Evolutionary conservation across 345 rosid species (phyloP).

Genomic region (Streptanthus diversifolius): DNA sequence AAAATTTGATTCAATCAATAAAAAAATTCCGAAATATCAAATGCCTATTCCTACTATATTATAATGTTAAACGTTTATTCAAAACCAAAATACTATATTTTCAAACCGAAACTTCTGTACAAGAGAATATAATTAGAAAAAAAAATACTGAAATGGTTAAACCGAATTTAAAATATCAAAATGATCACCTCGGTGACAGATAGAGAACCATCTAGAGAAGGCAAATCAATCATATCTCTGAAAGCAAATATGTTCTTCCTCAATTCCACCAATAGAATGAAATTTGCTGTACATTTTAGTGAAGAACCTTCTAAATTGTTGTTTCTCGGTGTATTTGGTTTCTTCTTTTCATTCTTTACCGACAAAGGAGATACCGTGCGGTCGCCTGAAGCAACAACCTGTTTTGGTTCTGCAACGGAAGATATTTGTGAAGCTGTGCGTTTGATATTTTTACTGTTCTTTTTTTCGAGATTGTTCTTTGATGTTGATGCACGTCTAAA

Average conservation of each 20-base stretch:
- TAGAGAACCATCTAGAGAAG: conserved; percentile 46
- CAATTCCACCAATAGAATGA: conserved; percentile 57
- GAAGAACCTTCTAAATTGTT: conserved; percentile 16
- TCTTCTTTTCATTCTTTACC: conserved; percentile 12
- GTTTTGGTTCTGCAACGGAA: conserved; percentile 21
- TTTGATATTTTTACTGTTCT: conserved; percentile 15
- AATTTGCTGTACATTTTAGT: conserved; percentile 33
- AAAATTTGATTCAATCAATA: too few relatives aligned
- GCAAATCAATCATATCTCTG: conserved; percentile 70
- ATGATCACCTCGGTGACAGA: conserved; percentile 49
- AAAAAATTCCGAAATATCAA: too few relatives aligned
- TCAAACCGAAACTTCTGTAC: too few relatives aligned
- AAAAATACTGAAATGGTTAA: too few relatives aligned
- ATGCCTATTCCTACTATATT: neutral
- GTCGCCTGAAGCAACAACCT: neutral
- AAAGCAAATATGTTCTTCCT: conserved; percentile 59
- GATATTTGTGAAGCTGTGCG: conserved; percentile 18
- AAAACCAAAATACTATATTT: too few relatives aligned
- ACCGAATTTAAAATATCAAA: too few relatives aligned
- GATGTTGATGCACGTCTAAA: conserved; percentile 18
- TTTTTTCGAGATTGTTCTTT: conserved; percentile 14
- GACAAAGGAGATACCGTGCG: conserved; percentile 7
- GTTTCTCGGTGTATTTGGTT: conserved; percentile 18
- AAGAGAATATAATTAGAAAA: too few relatives aligned
- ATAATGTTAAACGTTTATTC: too few relatives aligned